phyloP scores from a whole-genome alignment of 2,329 filamentous ascomycete genomes.

The Hypoxylon sp. region DNA sequence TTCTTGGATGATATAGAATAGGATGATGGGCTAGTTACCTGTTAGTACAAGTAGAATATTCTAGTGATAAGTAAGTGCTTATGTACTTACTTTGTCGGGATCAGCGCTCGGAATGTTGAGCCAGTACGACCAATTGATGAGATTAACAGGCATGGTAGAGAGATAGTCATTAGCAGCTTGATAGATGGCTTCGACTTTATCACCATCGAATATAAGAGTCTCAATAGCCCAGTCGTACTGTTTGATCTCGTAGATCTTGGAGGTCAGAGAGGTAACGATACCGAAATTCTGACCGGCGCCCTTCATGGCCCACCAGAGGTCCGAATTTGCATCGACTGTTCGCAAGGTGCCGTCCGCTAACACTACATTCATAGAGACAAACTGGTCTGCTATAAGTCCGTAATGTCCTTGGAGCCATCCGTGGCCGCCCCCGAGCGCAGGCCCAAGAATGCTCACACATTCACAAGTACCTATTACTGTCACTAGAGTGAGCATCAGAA shows the following conservation, averaged over 20 bases:
- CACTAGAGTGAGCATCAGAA: neutral
- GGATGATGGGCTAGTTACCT: constrained; percentile 56
- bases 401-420: constrained; percentile 59
- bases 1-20: constrained; percentile 61
- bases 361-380: constrained; percentile 59
- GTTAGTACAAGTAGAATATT: neutral
- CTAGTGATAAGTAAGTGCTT: neutral
- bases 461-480: constrained; percentile 66
- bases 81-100: constrained; percentile 56
- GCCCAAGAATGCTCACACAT: constrained; percentile 64
- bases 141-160: constrained; percentile 1
- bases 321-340: constrained; percentile 53
- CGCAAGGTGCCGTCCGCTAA: constrained; percentile 58
- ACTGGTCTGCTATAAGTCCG: constrained; percentile 60
- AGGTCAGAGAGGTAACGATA: constrained; percentile 64
- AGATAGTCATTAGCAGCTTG: constrained; percentile 59
- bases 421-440: constrained; percentile 62
- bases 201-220: constrained; percentile 58
- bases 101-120: constrained; percentile 59
- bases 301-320: constrained; percentile 68
- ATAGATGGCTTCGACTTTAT: constrained; percentile 47
- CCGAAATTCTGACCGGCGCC: constrained; percentile 73
- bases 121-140: constrained; percentile 62
- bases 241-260: constrained; percentile 60
- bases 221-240: constrained; percentile 59